phyloP scores from a whole-genome alignment of 1,139 yeast species.

The Yamadazyma oceani region DNA sequence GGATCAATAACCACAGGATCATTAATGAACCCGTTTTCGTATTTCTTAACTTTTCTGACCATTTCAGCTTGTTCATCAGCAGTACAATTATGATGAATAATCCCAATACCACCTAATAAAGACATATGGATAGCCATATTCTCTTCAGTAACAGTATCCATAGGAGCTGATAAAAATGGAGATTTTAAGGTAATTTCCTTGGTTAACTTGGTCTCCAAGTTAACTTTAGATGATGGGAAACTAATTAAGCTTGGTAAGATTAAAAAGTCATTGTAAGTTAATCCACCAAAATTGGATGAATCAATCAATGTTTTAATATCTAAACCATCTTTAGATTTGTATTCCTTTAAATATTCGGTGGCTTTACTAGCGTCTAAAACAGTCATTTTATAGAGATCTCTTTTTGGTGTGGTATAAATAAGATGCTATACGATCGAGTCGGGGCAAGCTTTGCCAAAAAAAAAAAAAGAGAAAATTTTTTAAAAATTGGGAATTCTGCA shows the following conservation, averaged over 20 bases:
- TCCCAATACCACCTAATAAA: conserved; percentile 97
- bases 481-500: conserved; percentile 5
- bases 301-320: conserved; percentile 85
- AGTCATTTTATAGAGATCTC: conserved; percentile 20
- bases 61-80: conserved; percentile 97
- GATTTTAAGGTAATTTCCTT: conserved; percentile 87
- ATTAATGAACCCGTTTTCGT: conserved; percentile 95
- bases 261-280: conserved; percentile 95
- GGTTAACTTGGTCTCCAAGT: conserved; percentile 82
- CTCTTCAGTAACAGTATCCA: conserved; percentile 98
- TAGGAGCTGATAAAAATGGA: conserved; percentile 97
- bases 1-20: conserved; percentile 90
- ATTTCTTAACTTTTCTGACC: conserved; percentile 96
- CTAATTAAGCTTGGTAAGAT: conserved; percentile 93
- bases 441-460: conserved; percentile 49
- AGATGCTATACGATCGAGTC: conserved; percentile 8
- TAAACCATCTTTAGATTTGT: conserved; percentile 79
- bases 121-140: conserved; percentile 99
- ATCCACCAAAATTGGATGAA: conserved; percentile 87
- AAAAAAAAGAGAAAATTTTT: conserved; percentile 13
- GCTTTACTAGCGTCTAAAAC: conserved; percentile 63
- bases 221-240: conserved; percentile 78
- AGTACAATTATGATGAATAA: conserved; percentile 95
- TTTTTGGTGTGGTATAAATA: conserved; percentile 3
- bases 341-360: conserved; percentile 61